Percentiles rank a stretch among this genome's conserved stretches.
These are phyloP conservation scores for Fusarium abutilonis DNA, from an alignment of 2,329 filamentous ascomycete species.

Conservation along the genomic window DNA sequence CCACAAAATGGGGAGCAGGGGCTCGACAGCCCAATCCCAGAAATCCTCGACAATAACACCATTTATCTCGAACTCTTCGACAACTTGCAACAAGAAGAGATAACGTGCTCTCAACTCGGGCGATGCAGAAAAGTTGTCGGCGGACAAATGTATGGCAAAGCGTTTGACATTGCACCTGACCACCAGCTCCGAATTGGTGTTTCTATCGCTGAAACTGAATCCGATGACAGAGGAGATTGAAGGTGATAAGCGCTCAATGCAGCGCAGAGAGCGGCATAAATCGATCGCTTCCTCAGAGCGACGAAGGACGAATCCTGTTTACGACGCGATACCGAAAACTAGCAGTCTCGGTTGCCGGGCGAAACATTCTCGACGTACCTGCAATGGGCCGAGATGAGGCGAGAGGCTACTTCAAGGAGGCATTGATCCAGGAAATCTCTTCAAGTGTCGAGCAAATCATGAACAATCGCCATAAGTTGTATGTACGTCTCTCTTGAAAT, in stretches of 20 bases:
- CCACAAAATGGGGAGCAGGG: slow-evolving; percentile 3
- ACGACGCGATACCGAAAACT: no score
- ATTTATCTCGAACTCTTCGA: slow-evolving; percentile 36
- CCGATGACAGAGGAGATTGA: no score
- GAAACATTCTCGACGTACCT: no score
- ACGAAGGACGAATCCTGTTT: slow-evolving; percentile 34
- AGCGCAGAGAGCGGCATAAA: no score
- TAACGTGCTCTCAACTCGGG: slow-evolving; percentile 31
- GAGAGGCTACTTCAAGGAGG: no score
- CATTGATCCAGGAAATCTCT: no score
- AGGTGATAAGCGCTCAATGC: no score
- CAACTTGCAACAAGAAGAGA: slow-evolving; percentile 39
- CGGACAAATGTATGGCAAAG: slow-evolving; percentile 29
- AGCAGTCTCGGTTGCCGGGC: no score
- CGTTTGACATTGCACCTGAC: slow-evolving; percentile 31
- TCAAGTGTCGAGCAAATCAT: not conserved
- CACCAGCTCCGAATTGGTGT: slow-evolving; percentile 30
- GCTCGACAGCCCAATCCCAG: slow-evolving; percentile 36
- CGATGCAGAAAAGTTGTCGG: slow-evolving; percentile 34
- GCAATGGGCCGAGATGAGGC: no score
- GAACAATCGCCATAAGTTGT: not conserved
- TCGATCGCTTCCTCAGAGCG: slow-evolving; percentile 43
- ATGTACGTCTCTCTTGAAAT: no score
- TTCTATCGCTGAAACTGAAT: slow-evolving; percentile 23
- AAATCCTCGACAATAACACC: slow-evolving; percentile 40